Base-by-base conservation (phyloP, 2,329 filamentous ascomycete genomes). In the Alternaria gansuensis region DNA sequence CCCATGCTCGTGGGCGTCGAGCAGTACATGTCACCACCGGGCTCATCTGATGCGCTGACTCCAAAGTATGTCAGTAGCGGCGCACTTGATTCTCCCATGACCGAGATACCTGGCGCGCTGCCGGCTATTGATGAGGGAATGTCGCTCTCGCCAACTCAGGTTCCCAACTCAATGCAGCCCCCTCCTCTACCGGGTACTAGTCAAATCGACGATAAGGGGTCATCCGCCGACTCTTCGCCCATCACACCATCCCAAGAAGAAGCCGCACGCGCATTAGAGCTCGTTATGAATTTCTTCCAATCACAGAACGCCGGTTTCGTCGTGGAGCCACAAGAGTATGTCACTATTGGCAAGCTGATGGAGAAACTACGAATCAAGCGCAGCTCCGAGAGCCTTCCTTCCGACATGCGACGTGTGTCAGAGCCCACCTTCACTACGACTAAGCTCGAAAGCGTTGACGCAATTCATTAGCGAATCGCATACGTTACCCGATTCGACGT, bases 211-310 rank as follows among this genome's bases (percentile, higher is more conserved):
- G 69, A 73, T 29, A 72, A 67, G 45, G 55, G 54, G 11, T 63
- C 63, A 26, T 59, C 60, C 9, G n/a, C 53, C 10, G 63, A 66
- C 24, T 75, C 33, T 80, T 87, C 36, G 80, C 86, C 60, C 84
- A 85, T 39, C 84, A 87, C 49, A 84, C 88, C 85, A 79, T 90
- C 90, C 2, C 90, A 93, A 66, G 93, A 97, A 68, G 93, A 98
- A 75, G 93, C 93, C 4, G 86, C 91, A 37, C 85, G 87, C 51
- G 94, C 93, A 1, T 84, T 96, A 4, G 89, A 94, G 69, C 88
- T 93, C 2, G 86, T 97, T 21, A 85, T 96, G 75, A 89, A 80
- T 60, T 97, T 94, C 73, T 90, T 97, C 75, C 86, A 92, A 68
- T 88, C 88, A 60, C 86, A 90, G 66, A 87, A 88, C 0, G 81